Conservation (phyloP, 108 stramenopile species). For the Cyclotella choctawhatcheeana region DNA sequence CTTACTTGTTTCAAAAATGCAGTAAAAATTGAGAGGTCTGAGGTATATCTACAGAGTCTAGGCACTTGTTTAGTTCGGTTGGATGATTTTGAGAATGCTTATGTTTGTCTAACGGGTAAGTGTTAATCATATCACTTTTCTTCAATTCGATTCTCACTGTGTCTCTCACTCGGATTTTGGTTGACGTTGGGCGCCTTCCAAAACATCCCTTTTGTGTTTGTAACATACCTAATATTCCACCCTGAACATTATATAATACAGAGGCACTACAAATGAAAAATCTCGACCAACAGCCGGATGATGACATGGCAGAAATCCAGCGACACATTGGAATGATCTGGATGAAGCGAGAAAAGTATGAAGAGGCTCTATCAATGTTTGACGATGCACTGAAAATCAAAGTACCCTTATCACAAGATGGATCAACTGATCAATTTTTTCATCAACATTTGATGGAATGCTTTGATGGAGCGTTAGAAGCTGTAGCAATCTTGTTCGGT, state of each 20-base stretch:
- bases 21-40: constrained; percentile 43
- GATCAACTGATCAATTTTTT: constrained; percentile 28
- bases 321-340: constrained; percentile 46
- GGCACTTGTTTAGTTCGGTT: constrained; percentile 44
- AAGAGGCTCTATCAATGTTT: constrained; percentile 39
- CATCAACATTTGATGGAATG: constrained; percentile 42
- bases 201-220: too few species aligned
- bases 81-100: constrained; percentile 53
- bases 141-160: too few species aligned
- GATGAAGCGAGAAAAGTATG: constrained; percentile 38
- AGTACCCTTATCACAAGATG: constrained; percentile 19
- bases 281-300: constrained; percentile 29
- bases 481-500: constrained; percentile 42
- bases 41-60: constrained; percentile 47
- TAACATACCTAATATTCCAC: too few species aligned
- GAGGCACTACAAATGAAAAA: constrained; percentile 56
- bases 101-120: constrained; percentile 26
- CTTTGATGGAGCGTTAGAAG: constrained; percentile 54
- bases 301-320: constrained; percentile 54
- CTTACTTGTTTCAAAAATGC: constrained; percentile 47
- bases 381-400: constrained; percentile 47
- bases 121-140: too few species aligned
- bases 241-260: background rate
- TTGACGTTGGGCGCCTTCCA: too few species aligned
- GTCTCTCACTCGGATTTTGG: too few species aligned